Evolutionary conservation across 306 rosid genomes (phyloP), one percentile per base, ranked within the genome.

Genomic region (Myrica gale): DNA sequence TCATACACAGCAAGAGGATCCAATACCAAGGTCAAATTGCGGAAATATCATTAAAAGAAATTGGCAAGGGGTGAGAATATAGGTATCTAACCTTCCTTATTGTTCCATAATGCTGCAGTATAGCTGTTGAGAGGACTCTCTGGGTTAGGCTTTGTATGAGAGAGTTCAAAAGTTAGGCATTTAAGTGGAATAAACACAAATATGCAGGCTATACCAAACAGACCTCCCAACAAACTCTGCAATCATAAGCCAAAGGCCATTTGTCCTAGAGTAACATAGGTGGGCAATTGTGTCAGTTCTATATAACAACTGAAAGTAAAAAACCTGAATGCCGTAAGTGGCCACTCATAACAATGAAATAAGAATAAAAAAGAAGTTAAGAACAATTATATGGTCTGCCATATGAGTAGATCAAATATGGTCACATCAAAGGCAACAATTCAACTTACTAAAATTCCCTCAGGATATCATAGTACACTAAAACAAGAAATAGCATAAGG

Each of bases 211-310:
- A 75, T 45, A 73, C 71, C 45, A 53, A 60, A 68, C 91, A 79
- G 10, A 95, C 98, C 97, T 89, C 95, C 97, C 80, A 92, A 78
- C 82, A 95, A 89, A 87, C 96, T 90, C 77, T 89, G 79, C 98
- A 92, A 81, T 95, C 99, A 77, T 95, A 92, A 55, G 99, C 97
- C 0, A 97, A 95, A 82, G 99, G 92, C 99, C 99, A 95, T 84
- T 92, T 92, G 87, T 95, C 99, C 97, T 95, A 76, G 9, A 55
- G 47, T 80, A 83, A 62, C 4, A 67, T 54, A 73, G 0, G 73
- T 39, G 69, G 46, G 69, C 42, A 54, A 76, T 39, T 63, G 32
- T 46, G 79, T 78, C 41, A 50, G 78, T 75, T 19, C 13, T n/a
- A 65, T 66, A 75, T 75, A 15, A 13, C 21, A 58, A 66, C 63